A percentile compares a stretch with the other conserved stretches of the same genome.
Conservation (phyloP, 2,329 filamentous ascomycete genomes). For the Amauroascus niger region DNA sequence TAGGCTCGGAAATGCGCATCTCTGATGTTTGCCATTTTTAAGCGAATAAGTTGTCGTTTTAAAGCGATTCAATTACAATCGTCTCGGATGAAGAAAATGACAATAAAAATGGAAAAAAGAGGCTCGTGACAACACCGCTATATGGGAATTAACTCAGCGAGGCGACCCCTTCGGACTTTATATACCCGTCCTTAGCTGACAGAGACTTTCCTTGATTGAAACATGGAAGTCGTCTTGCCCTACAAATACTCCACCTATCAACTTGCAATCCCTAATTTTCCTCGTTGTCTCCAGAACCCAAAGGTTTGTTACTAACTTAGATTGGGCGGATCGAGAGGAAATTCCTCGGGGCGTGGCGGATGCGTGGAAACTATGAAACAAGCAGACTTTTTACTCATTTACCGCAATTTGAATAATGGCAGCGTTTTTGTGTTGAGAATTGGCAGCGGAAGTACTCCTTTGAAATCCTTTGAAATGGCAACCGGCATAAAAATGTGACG, state of each 20-base stretch:
- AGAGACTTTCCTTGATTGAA: not conserved
- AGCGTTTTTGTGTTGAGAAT: not conserved
- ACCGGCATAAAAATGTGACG: not conserved
- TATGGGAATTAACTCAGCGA: not conserved
- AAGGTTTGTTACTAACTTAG: slow-evolving; percentile 9
- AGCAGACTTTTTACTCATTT: slow-evolving; percentile 3
- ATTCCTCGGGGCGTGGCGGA: not conserved
- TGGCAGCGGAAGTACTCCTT: slow-evolving; percentile 3
- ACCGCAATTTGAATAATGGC: not conserved
- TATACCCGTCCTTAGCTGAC: not conserved
- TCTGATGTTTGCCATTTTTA: slow-evolving; percentile 6
- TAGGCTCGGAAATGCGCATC: not conserved
- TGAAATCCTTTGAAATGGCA: not conserved
- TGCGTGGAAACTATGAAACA: not conserved
- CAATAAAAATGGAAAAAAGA: not conserved
- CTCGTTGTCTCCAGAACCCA: slow-evolving; percentile 6
- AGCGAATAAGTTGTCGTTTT: not conserved
- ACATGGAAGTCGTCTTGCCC: not conserved
- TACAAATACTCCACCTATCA: slow-evolving; percentile 8
- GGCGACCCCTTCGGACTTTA: slow-evolving; percentile 3
- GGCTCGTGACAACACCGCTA: not conserved
- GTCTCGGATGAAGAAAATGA: too few species aligned
- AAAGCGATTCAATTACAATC: not conserved
- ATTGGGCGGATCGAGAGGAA: not conserved
- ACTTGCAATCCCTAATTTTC: slow-evolving; percentile 9